These are phyloP conservation scores for Beta macrorhiza DNA, from an alignment of 179 eudicot species.

Conservation along the genomic window DNA sequence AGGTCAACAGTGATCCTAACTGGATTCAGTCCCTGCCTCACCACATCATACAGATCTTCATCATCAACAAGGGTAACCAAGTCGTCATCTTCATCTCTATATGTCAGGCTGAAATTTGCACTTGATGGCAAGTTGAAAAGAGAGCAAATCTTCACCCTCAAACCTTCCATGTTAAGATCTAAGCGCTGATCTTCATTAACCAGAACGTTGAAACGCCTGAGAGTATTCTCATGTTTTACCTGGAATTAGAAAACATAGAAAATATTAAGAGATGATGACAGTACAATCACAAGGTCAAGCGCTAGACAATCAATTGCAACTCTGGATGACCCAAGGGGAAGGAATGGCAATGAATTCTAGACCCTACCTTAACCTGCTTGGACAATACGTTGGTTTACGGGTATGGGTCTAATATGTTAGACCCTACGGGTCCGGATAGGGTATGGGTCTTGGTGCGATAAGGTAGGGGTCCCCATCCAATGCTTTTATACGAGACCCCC, in stretches of 20 bases:
- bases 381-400: no score
- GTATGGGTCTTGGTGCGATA: no score
- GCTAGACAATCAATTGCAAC: neutral
- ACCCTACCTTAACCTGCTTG: no score
- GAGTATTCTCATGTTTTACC: constrained; percentile 75
- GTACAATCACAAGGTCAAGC: neutral
- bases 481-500: no score
- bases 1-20: constrained; percentile 60
- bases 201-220: constrained; percentile 73
- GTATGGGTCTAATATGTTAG: no score
- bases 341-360: no score
- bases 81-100: constrained; percentile 83
- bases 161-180: constrained; percentile 49
- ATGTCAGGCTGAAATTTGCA: constrained; percentile 51
- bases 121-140: constrained; percentile 60
- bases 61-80: constrained; percentile 74
- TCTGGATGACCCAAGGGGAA: no score
- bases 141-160: constrained; percentile 55
- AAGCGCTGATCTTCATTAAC: constrained; percentile 45
- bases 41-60: constrained; percentile 70
- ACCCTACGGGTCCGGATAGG: no score
- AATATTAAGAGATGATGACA: neutral
- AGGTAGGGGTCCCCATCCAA: no score
- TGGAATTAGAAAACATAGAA: constrained; percentile 26
- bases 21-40: constrained; percentile 71